Percentiles rank a stretch among this genome's conserved stretches.
phyloP scores from a whole-genome alignment of 2,329 filamentous ascomycete species.

The Phyllosticta citriasiana region DNA sequence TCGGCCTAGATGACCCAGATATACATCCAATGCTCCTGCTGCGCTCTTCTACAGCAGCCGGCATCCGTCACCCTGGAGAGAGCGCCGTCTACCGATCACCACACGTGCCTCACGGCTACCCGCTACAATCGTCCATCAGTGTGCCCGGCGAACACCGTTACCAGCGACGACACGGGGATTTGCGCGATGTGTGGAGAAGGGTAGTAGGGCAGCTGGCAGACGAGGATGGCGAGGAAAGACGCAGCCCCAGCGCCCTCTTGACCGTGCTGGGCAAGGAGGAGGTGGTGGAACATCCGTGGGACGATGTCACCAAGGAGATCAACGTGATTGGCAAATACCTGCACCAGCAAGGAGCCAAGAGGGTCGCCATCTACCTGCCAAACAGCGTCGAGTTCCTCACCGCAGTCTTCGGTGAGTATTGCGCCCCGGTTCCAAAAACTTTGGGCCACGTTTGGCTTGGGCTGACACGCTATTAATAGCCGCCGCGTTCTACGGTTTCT shows the following conservation, averaged over 20 bases:
- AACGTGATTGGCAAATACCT: constrained; percentile 73
- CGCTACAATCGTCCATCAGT: constrained; percentile 8
- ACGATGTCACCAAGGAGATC: constrained; percentile 74
- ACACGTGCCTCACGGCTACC: constrained; percentile 67
- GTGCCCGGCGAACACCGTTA: constrained; percentile 39
- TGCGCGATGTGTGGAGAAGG: constrained; percentile 82
- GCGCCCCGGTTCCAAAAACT: not conserved
- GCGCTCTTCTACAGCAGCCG: constrained; percentile 67
- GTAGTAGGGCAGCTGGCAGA: constrained; percentile 55
- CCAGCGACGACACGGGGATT: constrained; percentile 78
- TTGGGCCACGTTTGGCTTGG: not conserved
- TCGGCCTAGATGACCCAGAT: constrained; percentile 65
- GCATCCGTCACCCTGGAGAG: constrained; percentile 73
- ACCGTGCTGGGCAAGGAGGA: constrained; percentile 71
- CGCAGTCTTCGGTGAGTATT: constrained; percentile 55
- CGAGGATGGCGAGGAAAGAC: constrained; percentile 50
- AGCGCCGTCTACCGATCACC: constrained; percentile 79
- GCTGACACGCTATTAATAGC: constrained; percentile 36
- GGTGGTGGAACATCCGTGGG: constrained; percentile 58
- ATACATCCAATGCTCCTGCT: constrained; percentile 85
- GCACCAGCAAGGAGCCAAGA: constrained; percentile 56
- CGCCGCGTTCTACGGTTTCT: constrained; percentile 80
- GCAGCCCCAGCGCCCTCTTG: constrained; percentile 59
- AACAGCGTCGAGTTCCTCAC: constrained; percentile 85
- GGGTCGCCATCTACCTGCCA: constrained; percentile 80